Evolutionary conservation across 805 yeast species (phyloP), one percentile per base, ranked within the genome.

Genomic region (Metschnikowia gruessii): DNA sequence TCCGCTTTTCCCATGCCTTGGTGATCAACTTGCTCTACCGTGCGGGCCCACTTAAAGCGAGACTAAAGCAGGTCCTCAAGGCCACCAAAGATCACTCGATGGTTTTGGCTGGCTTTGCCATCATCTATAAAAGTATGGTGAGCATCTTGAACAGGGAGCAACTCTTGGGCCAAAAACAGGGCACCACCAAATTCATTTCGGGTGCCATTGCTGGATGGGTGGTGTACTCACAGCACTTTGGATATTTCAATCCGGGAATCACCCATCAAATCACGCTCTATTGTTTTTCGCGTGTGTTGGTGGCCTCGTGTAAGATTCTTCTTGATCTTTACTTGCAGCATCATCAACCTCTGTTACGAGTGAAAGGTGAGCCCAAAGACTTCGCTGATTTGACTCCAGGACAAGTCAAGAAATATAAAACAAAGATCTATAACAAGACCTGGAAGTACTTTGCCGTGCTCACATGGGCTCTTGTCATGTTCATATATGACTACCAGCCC

Each of bases 201-300:
- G 77, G 76, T 3, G 61, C 66, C 17, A 51, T 71, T 43, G 73
- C 73, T 3, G 62, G 71, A 9, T 72, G 74, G 75, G 57, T 68
- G 12, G 76, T 72, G 17, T 72, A 71, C 56, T 66, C 72, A 30
- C 76, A 71, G 53, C 68, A 69, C 53, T 75, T 78, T 51, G 61
- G 62, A 50, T 67, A 61, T 36, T 72, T 72, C 58, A 70, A 70
- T 52, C 69, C 73, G 16, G 76, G 70, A 3, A 82, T 85, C 24
- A 74, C 86, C n/a, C 84, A 81, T 51, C 91, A 85, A 63, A 78
- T 86, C 53, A 86, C 90, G 1, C 71, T 86, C 42, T 86, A 86
- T 57, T 83, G 88, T 51, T 76, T 83, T 46, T 80, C 88, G 3
- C 70, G 95, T 36, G 87, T 84, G 4, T 59, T 80, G 41, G 59